These are phyloP conservation scores for Sungouiozyma ichnusensis DNA, from an alignment of 805 yeast genomes.

Conservation along the genomic window DNA sequence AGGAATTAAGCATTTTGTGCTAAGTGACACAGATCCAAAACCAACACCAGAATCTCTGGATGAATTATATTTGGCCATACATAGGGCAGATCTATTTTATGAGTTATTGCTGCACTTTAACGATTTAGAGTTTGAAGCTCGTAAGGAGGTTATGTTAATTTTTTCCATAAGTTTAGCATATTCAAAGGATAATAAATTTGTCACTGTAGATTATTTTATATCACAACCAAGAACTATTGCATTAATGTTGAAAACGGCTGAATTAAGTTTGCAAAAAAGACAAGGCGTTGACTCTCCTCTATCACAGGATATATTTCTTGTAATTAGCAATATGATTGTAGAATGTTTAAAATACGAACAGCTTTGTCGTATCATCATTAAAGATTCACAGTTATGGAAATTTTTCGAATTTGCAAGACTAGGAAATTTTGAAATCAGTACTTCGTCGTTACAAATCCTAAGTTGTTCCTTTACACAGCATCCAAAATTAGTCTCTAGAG, in stretches of 20 bases:
- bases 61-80: slow-evolving; percentile 69
- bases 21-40: slow-evolving; percentile 46
- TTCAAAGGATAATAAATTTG: slow-evolving; percentile 63
- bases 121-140: slow-evolving; percentile 77
- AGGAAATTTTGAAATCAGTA: slow-evolving; percentile 78
- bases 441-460: slow-evolving; percentile 77
- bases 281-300: slow-evolving; percentile 5
- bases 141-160: slow-evolving; percentile 68
- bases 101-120: slow-evolving; percentile 47
- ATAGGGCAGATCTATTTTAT: slow-evolving; percentile 57
- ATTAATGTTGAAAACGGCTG: slow-evolving; percentile 61
- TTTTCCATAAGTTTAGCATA: slow-evolving; percentile 72
- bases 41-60: slow-evolving; percentile 65
- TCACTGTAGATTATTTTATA: slow-evolving; percentile 77
- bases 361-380: slow-evolving; percentile 49
- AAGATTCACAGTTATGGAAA: slow-evolving; percentile 63
- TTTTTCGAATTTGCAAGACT: slow-evolving; percentile 68
- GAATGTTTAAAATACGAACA: slow-evolving; percentile 77
- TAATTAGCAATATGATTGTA: slow-evolving; percentile 68
- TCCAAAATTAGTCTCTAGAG: slow-evolving; percentile 50
- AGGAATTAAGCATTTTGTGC: slow-evolving; percentile 54
- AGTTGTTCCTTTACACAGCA: slow-evolving; percentile 61
- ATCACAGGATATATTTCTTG: slow-evolving; percentile 49
- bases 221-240: slow-evolving; percentile 55
- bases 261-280: slow-evolving; percentile 32